Percentiles rank a stretch among this genome's conserved stretches.
These are phyloP conservation scores for Maudiozyma turicensis DNA, from an alignment of 805 yeast genomes.

Conservation along the genomic window DNA sequence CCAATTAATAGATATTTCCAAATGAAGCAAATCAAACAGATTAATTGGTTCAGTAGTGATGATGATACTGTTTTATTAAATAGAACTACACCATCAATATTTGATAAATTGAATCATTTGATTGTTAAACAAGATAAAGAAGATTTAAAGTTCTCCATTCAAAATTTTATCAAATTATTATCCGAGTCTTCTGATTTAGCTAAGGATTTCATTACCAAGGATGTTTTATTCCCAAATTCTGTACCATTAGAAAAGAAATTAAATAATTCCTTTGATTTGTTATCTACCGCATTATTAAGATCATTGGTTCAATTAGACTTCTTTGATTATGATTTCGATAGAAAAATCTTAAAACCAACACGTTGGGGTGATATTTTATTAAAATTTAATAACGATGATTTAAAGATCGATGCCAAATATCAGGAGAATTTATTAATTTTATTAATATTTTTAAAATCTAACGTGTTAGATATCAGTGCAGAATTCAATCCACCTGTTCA, in stretches of 20 bases:
- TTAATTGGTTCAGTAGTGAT: conserved; percentile 44
- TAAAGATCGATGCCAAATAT: conserved; percentile 25
- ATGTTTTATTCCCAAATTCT: conserved; percentile 25
- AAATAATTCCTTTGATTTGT: conserved; percentile 40
- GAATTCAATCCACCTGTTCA: conserved; percentile 26
- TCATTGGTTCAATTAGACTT: conserved; percentile 43
- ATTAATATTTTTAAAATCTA: conserved; percentile 37
- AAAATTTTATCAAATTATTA: conserved; percentile 19
- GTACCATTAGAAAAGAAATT: conserved; percentile 28
- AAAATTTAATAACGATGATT: conserved; percentile 13
- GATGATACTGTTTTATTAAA: conserved; percentile 36
- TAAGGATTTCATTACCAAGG: conserved; percentile 24
- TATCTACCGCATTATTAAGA: conserved; percentile 49
- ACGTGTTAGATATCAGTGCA: conserved; percentile 32
- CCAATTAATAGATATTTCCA: conserved; percentile 79
- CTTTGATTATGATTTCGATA: conserved; percentile 30
- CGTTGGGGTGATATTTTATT: conserved; percentile 44
- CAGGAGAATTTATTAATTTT: conserved; percentile 39
- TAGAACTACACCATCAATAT: conserved; percentile 46
- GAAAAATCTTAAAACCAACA: conserved; percentile 32
- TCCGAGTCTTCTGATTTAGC: conserved; percentile 26
- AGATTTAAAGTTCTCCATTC: conserved; percentile 19
- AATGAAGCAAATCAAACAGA: conserved; percentile 49
- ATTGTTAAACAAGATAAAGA: conserved; percentile 21
- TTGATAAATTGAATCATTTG: conserved; percentile 31